Evolutionary conservation across 2,329 filamentous ascomycete species (phyloP).

Genomic region (Fusarium armeniacum): DNA sequence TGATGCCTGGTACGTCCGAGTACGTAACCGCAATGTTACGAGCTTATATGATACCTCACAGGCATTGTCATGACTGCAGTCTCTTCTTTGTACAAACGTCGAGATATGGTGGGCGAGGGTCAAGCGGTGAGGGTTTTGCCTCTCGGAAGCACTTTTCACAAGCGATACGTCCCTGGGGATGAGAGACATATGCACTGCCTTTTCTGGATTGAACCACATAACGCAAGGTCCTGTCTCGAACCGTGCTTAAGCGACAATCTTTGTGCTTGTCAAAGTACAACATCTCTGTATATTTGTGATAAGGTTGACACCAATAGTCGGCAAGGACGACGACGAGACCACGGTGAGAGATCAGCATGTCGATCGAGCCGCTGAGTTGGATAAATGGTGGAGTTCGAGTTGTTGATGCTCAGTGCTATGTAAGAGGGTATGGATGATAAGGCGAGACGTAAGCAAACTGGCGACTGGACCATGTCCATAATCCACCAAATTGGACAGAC

Average conservation of each 20-base stretch:
- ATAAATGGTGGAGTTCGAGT: conserved; percentile 4
- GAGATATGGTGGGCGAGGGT: conserved; percentile 15
- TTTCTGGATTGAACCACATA: conserved; percentile 7
- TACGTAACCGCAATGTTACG: not conserved
- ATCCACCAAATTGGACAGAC: no score
- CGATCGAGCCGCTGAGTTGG: conserved; percentile 1
- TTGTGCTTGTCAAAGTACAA: not conserved
- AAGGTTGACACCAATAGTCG: conserved; percentile 13
- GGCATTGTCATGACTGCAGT: conserved; percentile 7
- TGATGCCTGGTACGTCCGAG: conserved; percentile 29
- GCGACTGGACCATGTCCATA: not conserved
- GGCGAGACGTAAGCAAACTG: not conserved
- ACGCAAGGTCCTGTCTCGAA: not conserved
- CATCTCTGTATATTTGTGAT: conserved; percentile 10
- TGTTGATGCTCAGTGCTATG: conserved; percentile 1
- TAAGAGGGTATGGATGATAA: not conserved
- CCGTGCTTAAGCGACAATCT: not conserved
- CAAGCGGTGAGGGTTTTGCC: conserved; percentile 25
- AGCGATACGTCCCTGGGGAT: not conserved
- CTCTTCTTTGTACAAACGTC: conserved; percentile 2
- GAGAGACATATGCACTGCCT: conserved; percentile 1
- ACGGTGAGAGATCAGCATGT: conserved; percentile 4
- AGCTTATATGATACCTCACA: conserved; percentile 4
- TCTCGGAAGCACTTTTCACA: not conserved
- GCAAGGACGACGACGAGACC: not conserved